Evolutionary conservation across 2,329 filamentous ascomycete species (phyloP).

Genomic region (Corinectria fuckeliana): DNA sequence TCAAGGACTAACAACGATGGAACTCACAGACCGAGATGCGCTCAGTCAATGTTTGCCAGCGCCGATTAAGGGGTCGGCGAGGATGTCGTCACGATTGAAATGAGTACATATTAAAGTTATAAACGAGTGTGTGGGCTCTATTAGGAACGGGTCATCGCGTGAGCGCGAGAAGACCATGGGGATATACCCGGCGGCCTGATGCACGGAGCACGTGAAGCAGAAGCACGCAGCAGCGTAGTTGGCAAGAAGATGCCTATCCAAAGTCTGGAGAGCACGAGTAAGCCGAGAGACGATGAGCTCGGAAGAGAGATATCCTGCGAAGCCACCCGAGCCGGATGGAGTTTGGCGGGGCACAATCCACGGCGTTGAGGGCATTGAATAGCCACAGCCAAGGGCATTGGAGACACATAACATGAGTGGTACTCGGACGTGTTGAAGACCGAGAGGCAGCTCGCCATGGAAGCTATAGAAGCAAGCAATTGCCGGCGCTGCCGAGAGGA

Average conservation of each 20-base stretch:
- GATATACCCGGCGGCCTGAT: constrained; percentile 25
- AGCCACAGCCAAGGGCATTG: constrained; percentile 5
- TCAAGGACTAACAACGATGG: constrained; percentile 18
- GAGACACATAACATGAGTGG: background rate
- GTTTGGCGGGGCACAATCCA: constrained; percentile 8
- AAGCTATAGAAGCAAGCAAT: constrained; percentile 13
- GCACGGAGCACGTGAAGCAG: constrained; percentile 1
- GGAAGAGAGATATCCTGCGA: background rate
- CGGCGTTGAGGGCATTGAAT: constrained; percentile 13
- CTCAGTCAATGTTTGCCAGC: constrained; percentile 61
- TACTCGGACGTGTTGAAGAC: background rate
- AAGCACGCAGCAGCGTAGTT: background rate
- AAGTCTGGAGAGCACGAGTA: background rate
- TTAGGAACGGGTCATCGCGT: constrained; percentile 14
- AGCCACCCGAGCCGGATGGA: background rate
- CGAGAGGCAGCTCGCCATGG: background rate
- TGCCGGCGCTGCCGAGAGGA: constrained; percentile 9
- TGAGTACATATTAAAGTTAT: constrained; percentile 25
- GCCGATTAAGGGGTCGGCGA: constrained; percentile 56
- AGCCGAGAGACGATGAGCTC: background rate
- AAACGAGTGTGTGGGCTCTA: constrained; percentile 8
- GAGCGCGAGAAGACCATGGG: constrained; percentile 13
- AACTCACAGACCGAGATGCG: constrained; percentile 58
- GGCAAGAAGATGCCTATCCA: background rate
- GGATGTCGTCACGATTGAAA: constrained; percentile 43